Evolutionary conservation across 176 grass and related monocot species (phyloP), one percentile per base, ranked within the genome.

Genomic region (Zea luxurians): DNA sequence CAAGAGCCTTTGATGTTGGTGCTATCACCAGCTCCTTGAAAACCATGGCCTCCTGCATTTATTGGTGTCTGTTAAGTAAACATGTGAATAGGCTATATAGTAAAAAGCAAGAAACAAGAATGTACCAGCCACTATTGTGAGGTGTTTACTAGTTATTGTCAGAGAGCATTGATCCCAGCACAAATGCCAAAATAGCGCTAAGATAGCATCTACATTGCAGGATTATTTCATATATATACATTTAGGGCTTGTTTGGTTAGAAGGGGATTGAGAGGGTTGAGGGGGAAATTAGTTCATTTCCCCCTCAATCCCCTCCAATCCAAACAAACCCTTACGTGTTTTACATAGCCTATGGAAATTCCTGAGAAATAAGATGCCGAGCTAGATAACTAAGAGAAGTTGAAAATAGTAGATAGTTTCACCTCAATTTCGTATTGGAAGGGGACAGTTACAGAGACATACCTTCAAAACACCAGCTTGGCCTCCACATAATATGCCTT

Each of bases 401-500:
- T 11, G 54, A 62, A 53, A 53, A 52, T 17, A 70, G 60, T 58
- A 45, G 38, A 40, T 4, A 40, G 27, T 27, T 27, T 40, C 38
- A 2, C 4, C 13, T 1, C 16, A 6, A 0, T 46, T 65, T 12
- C 47, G 38, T 73, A 65, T 37, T 40, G 57, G 20, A 79, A 64
- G 2, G 62, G 59, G 10, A 49, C 4, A 82, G 12, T 2, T 21
- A 13, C 15, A 74, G 42, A 41, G 8, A 17, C 68, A 66, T 73
- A 97, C 94, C 91, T 97, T 93, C 37, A 88, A 21, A 86, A 97
- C 94, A 53, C 94, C 94, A 74, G 94, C 82, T 88, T 90, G 85
- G 54, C 94, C 94, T 68, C 94, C 94, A 84, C 76, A 85, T 64
- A 89, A 63, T 63, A 92, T 20, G 41, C 94, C 94, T 79, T 93